Percentiles rank a stretch among this genome's conserved stretches.
Conservation (phyloP, 371 early-diverging fungal genomes). For the Dinochytrium kinnereticum region DNA sequence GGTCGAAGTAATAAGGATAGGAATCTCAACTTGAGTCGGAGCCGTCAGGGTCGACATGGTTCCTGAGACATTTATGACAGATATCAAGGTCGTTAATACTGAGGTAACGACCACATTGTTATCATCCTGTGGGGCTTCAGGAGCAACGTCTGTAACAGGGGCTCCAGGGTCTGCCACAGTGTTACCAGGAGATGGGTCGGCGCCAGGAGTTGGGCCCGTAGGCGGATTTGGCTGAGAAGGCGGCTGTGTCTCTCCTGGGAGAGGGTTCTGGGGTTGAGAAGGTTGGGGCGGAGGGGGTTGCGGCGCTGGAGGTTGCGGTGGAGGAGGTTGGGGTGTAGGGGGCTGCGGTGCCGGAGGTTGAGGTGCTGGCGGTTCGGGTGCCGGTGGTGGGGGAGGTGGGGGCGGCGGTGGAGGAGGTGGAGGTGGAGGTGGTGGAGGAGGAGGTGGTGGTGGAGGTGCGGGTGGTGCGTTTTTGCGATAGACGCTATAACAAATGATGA, state of each 20-base stretch:
- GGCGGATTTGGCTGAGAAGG: not conserved
- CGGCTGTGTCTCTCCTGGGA: too few relatives aligned
- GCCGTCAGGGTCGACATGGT: not conserved
- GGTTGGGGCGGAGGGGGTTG: not conserved
- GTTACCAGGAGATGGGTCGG: not conserved
- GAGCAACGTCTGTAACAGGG: not conserved
- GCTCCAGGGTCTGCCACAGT: not conserved
- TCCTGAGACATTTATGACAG: not conserved
- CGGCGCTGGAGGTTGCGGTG: not conserved
- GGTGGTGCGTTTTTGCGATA: constrained; percentile 5
- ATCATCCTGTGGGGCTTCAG: not conserved
- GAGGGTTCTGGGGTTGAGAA: not conserved
- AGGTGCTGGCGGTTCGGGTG: not conserved
- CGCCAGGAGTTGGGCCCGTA: not conserved
- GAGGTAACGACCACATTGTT: not conserved
- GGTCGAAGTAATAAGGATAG: not conserved
- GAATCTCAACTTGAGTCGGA: not conserved
- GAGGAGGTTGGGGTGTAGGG: not conserved
- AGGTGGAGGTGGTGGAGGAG: not conserved
- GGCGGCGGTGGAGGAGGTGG: not conserved
- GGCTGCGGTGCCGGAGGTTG: not conserved
- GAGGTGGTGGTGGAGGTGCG: not conserved
- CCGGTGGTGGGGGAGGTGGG: not conserved
- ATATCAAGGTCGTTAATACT: not conserved
- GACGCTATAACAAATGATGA: not conserved